Evolutionary conservation across 768 basidiomycete species (phyloP).

Genomic region (Termitomyces sp.): DNA sequence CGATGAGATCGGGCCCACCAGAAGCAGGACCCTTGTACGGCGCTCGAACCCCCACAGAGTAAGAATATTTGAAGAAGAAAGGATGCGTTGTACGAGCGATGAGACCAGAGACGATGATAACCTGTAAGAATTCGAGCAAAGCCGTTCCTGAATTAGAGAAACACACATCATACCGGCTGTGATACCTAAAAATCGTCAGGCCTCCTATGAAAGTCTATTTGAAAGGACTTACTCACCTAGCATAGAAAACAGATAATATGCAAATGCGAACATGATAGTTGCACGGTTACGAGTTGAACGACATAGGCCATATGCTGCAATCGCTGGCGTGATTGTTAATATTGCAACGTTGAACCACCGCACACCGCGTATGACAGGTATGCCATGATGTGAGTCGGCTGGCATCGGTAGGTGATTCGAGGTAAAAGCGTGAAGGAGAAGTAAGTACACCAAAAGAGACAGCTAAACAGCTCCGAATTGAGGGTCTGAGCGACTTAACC

Average conservation of each 20-base stretch:
- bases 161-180: conserved; percentile 33
- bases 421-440: neutral
- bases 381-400: conserved; percentile 16
- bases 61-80: conserved; percentile 66
- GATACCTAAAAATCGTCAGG: conserved; percentile 29
- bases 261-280: conserved; percentile 55
- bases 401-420: conserved; percentile 6
- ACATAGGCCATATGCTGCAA: conserved; percentile 66
- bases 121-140: conserved; percentile 27
- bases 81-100: conserved; percentile 76
- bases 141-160: conserved; percentile 19
- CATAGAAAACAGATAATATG: conserved; percentile 87
- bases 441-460: neutral
- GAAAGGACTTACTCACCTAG: conserved; percentile 43
- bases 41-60: conserved; percentile 71
- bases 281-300: conserved; percentile 34
- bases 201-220: conserved; percentile 9
- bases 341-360: conserved; percentile 77
- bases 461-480: neutral
- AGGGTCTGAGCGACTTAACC: neutral
- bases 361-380: conserved; percentile 49
- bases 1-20: conserved; percentile 87
- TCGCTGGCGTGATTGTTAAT: conserved; percentile 61
- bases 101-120: conserved; percentile 85
- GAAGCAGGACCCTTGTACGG: conserved; percentile 80